These are phyloP conservation scores for Verticillium albo-atrum DNA, from an alignment of 2,329 filamentous ascomycete genomes.

Conservation along the genomic window DNA sequence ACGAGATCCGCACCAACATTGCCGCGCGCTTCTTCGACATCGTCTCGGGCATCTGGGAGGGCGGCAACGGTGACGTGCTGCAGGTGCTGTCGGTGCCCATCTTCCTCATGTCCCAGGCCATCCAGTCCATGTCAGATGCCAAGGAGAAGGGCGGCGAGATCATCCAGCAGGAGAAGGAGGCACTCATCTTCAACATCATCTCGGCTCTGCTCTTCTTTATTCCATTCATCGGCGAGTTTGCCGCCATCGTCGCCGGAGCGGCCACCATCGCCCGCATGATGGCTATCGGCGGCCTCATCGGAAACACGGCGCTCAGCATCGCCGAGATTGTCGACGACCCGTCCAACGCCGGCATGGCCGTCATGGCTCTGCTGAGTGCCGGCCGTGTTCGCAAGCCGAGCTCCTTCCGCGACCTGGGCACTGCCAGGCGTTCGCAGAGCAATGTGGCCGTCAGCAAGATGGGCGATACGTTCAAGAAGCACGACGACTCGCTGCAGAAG, in stretches of 20 bases:
- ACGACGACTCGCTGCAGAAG: conserved; percentile 1
- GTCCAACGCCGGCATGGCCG: conserved; percentile 1
- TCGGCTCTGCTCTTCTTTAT: conserved; percentile 1
- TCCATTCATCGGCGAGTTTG: conserved; percentile 2
- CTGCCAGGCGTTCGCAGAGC: neutral
- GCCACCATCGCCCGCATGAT: conserved; percentile 4
- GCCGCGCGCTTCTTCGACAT: neutral
- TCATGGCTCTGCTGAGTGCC: conserved; percentile 1
- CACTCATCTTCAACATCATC: conserved; percentile 2
- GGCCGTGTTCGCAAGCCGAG: conserved; percentile 1
- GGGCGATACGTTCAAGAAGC: neutral
- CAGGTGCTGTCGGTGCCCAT: conserved; percentile 2
- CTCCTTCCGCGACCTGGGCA: neutral
- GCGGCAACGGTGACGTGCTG: conserved; percentile 1
- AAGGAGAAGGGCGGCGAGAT: neutral
- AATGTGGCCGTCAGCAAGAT: neutral
- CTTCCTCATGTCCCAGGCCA: conserved; percentile 1
- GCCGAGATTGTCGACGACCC: conserved; percentile 1
- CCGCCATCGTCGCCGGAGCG: neutral
- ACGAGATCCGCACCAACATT: neutral
- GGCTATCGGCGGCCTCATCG: neutral
- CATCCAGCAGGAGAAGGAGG: conserved; percentile 2
- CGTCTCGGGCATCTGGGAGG: neutral
- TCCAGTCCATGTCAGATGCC: conserved; percentile 1
- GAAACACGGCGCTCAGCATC: conserved; percentile 1